These are phyloP conservation scores for Ceratocystis harringtonii DNA, from an alignment of 2,329 filamentous ascomycete species.

Conservation along the genomic window DNA sequence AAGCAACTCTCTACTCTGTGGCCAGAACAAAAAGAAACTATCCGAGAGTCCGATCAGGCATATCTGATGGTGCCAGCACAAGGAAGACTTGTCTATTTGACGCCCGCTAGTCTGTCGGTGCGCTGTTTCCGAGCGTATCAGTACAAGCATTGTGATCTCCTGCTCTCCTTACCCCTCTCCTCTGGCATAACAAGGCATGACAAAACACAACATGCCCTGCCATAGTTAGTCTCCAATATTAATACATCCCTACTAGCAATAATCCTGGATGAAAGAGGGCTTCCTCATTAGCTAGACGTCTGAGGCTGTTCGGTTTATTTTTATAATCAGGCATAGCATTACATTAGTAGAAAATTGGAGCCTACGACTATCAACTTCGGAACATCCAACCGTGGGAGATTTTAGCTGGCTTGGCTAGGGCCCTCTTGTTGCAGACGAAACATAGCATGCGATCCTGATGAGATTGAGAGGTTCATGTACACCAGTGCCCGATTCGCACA, in stretches of 20 bases:
- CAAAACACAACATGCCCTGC: background rate
- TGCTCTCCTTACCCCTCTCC: background rate
- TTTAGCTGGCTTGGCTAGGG: background rate
- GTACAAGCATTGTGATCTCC: background rate
- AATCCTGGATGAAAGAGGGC: too few relatives aligned
- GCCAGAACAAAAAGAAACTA: background rate
- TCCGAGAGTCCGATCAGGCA: background rate
- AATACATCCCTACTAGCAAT: too few relatives aligned
- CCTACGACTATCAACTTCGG: background rate
- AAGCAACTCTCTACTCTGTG: too few relatives aligned
- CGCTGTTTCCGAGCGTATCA: constrained; percentile 3
- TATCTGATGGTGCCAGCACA: background rate
- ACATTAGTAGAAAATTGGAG: background rate
- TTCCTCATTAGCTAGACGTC: background rate
- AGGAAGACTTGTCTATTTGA: background rate
- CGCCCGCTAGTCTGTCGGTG: constrained; percentile 2
- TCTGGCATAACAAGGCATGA: background rate
- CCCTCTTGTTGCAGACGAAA: background rate
- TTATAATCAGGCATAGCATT: background rate
- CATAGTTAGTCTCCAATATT: background rate
- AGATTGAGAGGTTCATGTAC: background rate
- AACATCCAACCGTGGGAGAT: constrained; percentile 2
- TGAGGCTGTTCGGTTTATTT: background rate
- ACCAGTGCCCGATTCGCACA: background rate
- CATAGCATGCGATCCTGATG: background rate